Conservation (phyloP, 352 stramenopile genomes). For the Globisporangium yorkense region DNA sequence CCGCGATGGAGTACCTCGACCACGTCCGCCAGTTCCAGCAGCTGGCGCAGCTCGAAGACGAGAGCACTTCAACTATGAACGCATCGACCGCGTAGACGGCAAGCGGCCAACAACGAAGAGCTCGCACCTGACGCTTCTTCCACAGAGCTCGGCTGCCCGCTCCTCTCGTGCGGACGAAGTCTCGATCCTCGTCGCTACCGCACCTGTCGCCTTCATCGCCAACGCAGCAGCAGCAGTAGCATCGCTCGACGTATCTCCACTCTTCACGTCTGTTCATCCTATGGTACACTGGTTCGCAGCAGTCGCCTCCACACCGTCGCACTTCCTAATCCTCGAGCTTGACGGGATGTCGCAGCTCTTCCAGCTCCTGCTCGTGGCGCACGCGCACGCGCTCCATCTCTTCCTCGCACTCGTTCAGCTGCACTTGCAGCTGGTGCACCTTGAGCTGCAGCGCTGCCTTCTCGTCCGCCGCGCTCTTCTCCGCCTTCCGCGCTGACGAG, state of each 20-base stretch:
- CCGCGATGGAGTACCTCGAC: slow-evolving; percentile 61
- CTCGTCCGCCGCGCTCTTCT: slow-evolving; percentile 39
- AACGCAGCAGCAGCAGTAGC: background rate
- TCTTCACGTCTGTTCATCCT: background rate
- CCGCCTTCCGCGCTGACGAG: slow-evolving; percentile 28
- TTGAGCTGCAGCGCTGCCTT: slow-evolving; percentile 48
- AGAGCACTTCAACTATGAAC: too few relatives aligned
- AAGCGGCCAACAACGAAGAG: too few relatives aligned
- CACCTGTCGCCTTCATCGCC: background rate
- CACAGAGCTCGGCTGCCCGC: too few relatives aligned
- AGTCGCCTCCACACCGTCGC: background rate
- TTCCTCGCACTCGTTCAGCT: slow-evolving; percentile 73
- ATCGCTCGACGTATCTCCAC: background rate
- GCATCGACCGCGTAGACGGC: too few relatives aligned
- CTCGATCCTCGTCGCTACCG: too few relatives aligned
- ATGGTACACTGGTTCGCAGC: background rate
- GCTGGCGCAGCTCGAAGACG: too few relatives aligned
- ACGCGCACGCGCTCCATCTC: slow-evolving; percentile 74
- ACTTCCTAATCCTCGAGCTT: slow-evolving; percentile 1
- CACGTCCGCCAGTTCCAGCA: slow-evolving; percentile 36
- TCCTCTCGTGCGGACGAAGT: too few relatives aligned
- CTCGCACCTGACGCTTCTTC: too few relatives aligned
- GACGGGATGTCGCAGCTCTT: slow-evolving; percentile 12
- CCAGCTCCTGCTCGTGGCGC: slow-evolving; percentile 28
- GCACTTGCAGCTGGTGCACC: slow-evolving; percentile 56